phyloP scores from a whole-genome alignment of 345 rosid genomes.

The Heritiera littoralis region DNA sequence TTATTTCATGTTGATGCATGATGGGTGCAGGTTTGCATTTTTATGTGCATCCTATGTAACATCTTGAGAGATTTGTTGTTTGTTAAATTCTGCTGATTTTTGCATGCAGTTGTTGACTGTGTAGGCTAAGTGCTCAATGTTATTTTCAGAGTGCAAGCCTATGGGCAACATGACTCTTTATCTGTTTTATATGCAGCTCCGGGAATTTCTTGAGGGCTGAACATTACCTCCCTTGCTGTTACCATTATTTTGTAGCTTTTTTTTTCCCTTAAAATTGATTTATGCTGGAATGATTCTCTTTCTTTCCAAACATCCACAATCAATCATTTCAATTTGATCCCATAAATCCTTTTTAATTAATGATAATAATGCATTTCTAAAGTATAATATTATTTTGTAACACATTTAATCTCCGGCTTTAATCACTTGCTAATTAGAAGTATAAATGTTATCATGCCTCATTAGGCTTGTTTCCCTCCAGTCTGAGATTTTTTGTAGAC shows the following conservation, averaged over 20 bases:
- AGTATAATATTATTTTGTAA: not conserved
- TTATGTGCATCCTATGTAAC: not conserved
- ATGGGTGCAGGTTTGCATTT: slow-evolving; percentile 2
- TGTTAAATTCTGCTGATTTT: not conserved
- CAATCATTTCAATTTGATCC: not conserved
- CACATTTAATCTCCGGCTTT: not conserved
- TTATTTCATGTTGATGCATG: slow-evolving; percentile 13
- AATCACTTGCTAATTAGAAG: not conserved
- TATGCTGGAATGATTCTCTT: not conserved
- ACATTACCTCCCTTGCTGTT: not conserved
- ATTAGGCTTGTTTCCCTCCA: not conserved
- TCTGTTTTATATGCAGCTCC: not conserved
- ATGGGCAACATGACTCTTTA: not conserved
- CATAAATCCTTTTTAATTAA: too few species aligned
- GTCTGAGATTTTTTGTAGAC: not conserved
- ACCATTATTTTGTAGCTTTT: not conserved
- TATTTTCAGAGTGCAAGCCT: not conserved
- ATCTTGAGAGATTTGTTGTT: not conserved
- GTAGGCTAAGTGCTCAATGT: not conserved
- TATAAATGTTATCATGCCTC: not conserved
- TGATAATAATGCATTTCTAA: too few species aligned
- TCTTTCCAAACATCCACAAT: not conserved
- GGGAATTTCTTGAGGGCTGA: not conserved
- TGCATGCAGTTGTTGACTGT: not conserved
- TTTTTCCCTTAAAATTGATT: not conserved